These are phyloP conservation scores for Colletotrichum shisoi DNA, from an alignment of 2,329 filamentous ascomycete genomes.

Conservation along the genomic window DNA sequence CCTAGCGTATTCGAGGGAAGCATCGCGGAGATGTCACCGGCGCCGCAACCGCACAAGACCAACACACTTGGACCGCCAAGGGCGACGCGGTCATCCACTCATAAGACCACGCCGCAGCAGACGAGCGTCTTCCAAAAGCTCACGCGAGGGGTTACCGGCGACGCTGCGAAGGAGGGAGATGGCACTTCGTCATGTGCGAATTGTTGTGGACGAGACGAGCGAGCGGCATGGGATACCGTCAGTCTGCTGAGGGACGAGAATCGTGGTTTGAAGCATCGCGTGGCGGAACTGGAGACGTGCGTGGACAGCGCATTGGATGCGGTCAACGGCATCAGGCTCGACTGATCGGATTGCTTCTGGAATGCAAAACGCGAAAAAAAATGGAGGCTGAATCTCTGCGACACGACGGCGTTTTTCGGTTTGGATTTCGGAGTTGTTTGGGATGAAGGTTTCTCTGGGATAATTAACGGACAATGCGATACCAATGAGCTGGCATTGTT, in stretches of 20 bases:
- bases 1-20: slow-evolving; percentile 48
- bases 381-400: neutral
- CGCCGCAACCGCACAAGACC: slow-evolving; percentile 41
- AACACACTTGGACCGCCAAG: slow-evolving; percentile 18
- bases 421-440: slow-evolving; percentile 13
- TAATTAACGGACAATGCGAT: slow-evolving; percentile 21
- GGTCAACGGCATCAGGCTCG: slow-evolving; percentile 64
- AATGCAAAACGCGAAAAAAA: neutral
- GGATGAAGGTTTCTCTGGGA: slow-evolving; percentile 4
- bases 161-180: slow-evolving; percentile 44
- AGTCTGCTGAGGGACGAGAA: slow-evolving; percentile 69
- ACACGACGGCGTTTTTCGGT: slow-evolving; percentile 26
- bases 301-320: slow-evolving; percentile 68
- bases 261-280: slow-evolving; percentile 65
- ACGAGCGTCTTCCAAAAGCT: slow-evolving; percentile 53
- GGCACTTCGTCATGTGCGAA: slow-evolving; percentile 57
- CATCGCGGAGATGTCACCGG: slow-evolving; percentile 28
- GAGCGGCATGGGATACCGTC: slow-evolving; percentile 72
- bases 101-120: slow-evolving; percentile 43
- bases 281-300: slow-evolving; percentile 65
- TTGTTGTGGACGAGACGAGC: slow-evolving; percentile 65
- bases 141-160: slow-evolving; percentile 54
- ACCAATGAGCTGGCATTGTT: slow-evolving; percentile 37
- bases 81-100: slow-evolving; percentile 4
- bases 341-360: slow-evolving; percentile 26